Conservation (phyloP, 2,329 filamentous ascomycete species). For the Fusarium pseudonygamai region DNA sequence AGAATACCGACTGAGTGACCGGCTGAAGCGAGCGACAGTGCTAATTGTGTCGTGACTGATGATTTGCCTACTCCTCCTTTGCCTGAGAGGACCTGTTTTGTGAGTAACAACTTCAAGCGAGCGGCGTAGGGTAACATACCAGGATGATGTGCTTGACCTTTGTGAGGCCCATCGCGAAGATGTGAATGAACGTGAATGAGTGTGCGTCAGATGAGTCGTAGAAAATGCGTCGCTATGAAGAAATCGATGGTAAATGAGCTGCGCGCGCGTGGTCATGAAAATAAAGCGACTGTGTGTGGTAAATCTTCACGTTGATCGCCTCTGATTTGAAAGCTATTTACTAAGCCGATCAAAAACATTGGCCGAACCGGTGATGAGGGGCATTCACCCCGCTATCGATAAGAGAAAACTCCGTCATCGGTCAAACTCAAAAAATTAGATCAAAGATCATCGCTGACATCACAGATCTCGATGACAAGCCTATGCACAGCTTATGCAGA, state of each 20-base stretch:
- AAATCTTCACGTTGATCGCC: background rate
- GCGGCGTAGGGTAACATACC: slow-evolving; percentile 54
- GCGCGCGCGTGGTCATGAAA: background rate
- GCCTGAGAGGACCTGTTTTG: slow-evolving; percentile 78
- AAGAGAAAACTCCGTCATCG: slow-evolving; percentile 3
- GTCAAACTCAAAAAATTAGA: background rate
- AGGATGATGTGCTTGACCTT: slow-evolving; percentile 82
- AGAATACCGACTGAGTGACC: slow-evolving; percentile 93
- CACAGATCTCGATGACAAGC: background rate
- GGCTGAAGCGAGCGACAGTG: slow-evolving; percentile 84
- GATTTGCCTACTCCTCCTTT: slow-evolving; percentile 99
- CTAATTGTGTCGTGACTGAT: slow-evolving; percentile 95
- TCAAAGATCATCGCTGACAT: background rate
- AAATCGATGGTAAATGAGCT: too few species aligned
- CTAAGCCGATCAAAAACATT: slow-evolving; percentile 38
- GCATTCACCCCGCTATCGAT: slow-evolving; percentile 31
- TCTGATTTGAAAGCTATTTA: slow-evolving; percentile 45
- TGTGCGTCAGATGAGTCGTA: background rate
- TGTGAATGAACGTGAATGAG: background rate
- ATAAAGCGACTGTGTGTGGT: background rate
- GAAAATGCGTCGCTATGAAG: background rate
- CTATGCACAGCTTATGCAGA: background rate
- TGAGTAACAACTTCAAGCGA: slow-evolving; percentile 12
- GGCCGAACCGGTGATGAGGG: slow-evolving; percentile 23
- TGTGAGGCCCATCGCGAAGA: slow-evolving; percentile 47